Percentiles rank a stretch among this genome's conserved stretches.
These are phyloP conservation scores for Barnettozyma salicaria DNA, from an alignment of 805 yeast species.

Conservation along the genomic window DNA sequence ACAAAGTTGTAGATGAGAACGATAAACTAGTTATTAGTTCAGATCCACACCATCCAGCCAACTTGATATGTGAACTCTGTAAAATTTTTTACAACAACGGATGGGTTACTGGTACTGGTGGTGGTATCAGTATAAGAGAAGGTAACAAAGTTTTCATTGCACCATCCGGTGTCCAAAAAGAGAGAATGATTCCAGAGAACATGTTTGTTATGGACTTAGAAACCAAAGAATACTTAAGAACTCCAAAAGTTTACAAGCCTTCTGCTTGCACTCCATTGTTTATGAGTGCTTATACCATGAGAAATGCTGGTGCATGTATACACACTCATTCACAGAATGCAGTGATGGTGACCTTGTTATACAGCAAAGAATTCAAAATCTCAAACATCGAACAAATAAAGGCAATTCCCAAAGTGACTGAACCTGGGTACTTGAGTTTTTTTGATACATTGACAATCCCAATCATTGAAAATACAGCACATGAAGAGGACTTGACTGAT, in stretches of 20 bases:
- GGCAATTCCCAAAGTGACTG: conserved; percentile 59
- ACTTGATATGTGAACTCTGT: conserved; percentile 78
- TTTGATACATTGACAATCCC: conserved; percentile 78
- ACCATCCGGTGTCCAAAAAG: conserved; percentile 96
- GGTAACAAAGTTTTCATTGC: conserved; percentile 64
- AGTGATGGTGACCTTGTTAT: conserved; percentile 70
- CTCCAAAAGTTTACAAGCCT: conserved; percentile 71
- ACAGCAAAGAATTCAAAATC: conserved; percentile 65
- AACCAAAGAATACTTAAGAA: conserved; percentile 45
- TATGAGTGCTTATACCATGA: conserved; percentile 55
- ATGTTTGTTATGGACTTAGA: conserved; percentile 69
- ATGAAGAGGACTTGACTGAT: conserved; percentile 76
- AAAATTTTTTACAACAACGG: conserved; percentile 67
- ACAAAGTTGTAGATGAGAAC: background rate
- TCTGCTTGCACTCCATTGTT: conserved; percentile 92
- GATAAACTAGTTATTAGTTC: conserved; percentile 20
- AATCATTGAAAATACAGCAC: conserved; percentile 85
- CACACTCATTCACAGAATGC: conserved; percentile 93
- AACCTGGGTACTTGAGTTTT: conserved; percentile 57
- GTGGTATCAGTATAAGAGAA: conserved; percentile 74
- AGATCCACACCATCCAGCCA: conserved; percentile 53
- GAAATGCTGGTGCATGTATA: conserved; percentile 86
- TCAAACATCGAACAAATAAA: conserved; percentile 86
- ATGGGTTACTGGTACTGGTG: conserved; percentile 97
- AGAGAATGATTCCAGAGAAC: conserved; percentile 73